These are phyloP conservation scores for Euptelea pleiosperma DNA, from an alignment of 164 flowering plant genomes.

Conservation along the genomic window DNA sequence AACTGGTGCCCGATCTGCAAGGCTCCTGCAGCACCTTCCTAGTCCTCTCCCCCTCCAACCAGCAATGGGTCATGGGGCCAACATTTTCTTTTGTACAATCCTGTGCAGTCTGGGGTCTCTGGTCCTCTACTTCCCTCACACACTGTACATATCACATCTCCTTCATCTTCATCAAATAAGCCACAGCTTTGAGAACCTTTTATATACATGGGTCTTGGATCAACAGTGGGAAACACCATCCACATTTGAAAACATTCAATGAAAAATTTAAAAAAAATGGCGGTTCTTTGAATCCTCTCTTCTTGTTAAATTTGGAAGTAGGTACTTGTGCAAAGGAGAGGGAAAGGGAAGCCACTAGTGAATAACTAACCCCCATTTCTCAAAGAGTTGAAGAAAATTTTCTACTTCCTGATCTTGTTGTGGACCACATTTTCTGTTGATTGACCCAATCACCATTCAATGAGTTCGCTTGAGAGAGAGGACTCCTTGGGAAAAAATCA, in stretches of 20 bases:
- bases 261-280: slow-evolving; percentile 11
- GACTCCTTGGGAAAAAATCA: too few relatives aligned
- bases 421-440: too few relatives aligned
- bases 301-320: too few relatives aligned
- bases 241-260: slow-evolving; percentile 4
- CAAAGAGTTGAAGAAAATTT: too few relatives aligned
- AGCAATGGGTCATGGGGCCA: neutral
- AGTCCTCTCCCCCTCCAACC: neutral
- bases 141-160: slow-evolving; percentile 14
- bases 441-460: too few relatives aligned
- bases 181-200: slow-evolving; percentile 16
- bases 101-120: slow-evolving; percentile 14
- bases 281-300: neutral
- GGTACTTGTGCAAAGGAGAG: too few relatives aligned
- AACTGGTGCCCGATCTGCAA: slow-evolving; percentile 99
- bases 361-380: too few relatives aligned
- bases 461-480: too few relatives aligned
- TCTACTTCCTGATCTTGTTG: too few relatives aligned
- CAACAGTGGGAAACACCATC: slow-evolving; percentile 11
- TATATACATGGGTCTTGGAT: slow-evolving; percentile 6
- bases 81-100: slow-evolving; percentile 12
- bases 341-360: too few relatives aligned
- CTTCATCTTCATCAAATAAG: slow-evolving; percentile 15
- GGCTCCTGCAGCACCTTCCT: slow-evolving; percentile 43
- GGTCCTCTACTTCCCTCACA: neutral